Conservation (phyloP, 768 basidiomycete genomes). For the Phylloporus rhodoxanthus region DNA sequence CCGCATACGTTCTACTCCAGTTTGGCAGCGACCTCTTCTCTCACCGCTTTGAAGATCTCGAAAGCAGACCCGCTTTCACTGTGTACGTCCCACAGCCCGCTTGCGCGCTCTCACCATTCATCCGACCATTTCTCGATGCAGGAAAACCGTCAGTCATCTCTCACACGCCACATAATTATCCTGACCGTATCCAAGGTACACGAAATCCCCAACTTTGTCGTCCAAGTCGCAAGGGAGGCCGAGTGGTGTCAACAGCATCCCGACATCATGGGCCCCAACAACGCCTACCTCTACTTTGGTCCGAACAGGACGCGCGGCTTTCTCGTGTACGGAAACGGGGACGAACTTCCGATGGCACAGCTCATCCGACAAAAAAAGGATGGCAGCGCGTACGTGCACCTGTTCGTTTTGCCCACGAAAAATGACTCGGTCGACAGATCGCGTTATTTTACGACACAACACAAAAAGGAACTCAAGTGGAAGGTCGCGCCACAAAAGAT, state of each 20-base stretch:
- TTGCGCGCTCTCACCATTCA: constrained; percentile 1
- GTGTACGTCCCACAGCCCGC: constrained; percentile 42
- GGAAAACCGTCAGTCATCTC: constrained; percentile 19
- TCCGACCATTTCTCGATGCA: constrained; percentile 1
- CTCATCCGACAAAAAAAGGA: constrained; percentile 54
- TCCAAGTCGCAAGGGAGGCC: constrained; percentile 58
- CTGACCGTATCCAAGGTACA: constrained; percentile 38
- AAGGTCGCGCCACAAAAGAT: constrained; percentile 53
- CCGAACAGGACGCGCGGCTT: constrained; percentile 56
- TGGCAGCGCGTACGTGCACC: constrained; percentile 44
- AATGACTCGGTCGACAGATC: constrained; percentile 40
- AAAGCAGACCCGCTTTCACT: constrained; percentile 60
- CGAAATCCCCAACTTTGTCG: constrained; percentile 53
- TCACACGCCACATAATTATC: background rate
- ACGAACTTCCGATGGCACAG: constrained; percentile 51
- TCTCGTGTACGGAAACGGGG: constrained; percentile 63
- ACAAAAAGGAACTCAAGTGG: constrained; percentile 74
- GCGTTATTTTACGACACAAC: constrained; percentile 67
- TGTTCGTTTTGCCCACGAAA: no score
- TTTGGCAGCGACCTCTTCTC: constrained; percentile 60
- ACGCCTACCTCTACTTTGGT: constrained; percentile 71
- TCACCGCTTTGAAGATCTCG: constrained; percentile 56
- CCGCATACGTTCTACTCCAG: constrained; percentile 51
- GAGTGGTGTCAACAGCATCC: constrained; percentile 65
- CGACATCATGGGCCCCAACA: constrained; percentile 74